Percentiles rank a stretch among this genome's conserved stretches.
These are phyloP conservation scores for Acacia crassicarpa DNA, from an alignment of 306 rosid genomes.

Conservation along the genomic window DNA sequence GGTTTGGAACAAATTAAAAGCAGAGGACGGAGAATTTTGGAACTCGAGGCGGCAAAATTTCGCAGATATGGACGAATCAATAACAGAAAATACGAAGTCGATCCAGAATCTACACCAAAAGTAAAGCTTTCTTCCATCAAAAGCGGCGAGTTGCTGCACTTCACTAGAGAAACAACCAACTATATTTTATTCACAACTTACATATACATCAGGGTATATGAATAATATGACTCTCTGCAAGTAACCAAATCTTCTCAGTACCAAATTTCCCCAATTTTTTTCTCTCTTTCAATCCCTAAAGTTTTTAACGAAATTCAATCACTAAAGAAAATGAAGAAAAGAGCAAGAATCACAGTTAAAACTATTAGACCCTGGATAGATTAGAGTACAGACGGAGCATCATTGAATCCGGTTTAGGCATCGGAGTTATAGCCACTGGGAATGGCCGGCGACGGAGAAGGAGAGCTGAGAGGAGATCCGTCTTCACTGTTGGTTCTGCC, in stretches of 20 bases:
- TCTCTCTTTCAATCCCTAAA: neutral
- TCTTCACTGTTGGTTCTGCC: constrained; percentile 1
- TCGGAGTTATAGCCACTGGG: constrained; percentile 14
- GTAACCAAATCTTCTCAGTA: neutral
- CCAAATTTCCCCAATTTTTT: neutral
- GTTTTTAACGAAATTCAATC: neutral
- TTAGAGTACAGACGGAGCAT: neutral
- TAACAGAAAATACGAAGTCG: no score
- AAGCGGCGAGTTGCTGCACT: neutral
- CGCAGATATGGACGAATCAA: neutral
- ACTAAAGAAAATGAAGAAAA: neutral
- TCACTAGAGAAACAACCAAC: neutral
- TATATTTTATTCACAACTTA: neutral
- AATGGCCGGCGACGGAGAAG: constrained; percentile 22
- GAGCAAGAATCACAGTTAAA: neutral
- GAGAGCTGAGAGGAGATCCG: constrained; percentile 27
- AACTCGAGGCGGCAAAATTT: neutral
- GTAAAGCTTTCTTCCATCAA: neutral
- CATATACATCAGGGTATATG: neutral
- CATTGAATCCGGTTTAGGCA: neutral
- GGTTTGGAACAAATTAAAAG: no score
- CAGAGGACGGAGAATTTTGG: neutral
- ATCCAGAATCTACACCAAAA: neutral
- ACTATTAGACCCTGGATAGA: neutral
- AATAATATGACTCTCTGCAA: neutral